Conservation (phyloP, 179 eudicot genomes). For the Patellifolia procumbens region DNA sequence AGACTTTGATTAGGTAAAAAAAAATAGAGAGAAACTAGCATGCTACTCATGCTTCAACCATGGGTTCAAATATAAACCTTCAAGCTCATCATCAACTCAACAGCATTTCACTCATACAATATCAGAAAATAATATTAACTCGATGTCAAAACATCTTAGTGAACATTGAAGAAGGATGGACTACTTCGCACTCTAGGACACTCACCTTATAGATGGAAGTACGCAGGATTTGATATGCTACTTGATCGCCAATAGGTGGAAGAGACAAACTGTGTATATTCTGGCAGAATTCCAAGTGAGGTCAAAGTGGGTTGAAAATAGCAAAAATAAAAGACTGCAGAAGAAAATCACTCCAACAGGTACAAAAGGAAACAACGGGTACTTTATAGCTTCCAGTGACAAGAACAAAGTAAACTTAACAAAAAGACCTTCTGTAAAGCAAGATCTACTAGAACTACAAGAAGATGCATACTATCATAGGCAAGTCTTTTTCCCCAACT, state of each 20-base stretch:
- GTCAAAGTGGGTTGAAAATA: background rate
- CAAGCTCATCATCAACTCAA: conserved; percentile 8
- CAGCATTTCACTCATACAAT: background rate
- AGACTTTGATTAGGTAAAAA: background rate
- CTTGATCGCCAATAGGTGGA: conserved; percentile 41
- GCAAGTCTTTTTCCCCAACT: background rate
- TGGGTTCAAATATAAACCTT: background rate
- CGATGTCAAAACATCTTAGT: background rate
- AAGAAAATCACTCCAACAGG: background rate
- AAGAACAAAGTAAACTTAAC: background rate
- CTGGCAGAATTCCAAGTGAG: conserved; percentile 41
- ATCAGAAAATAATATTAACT: background rate
- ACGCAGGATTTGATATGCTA: conserved; percentile 44
- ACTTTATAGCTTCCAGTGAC: background rate
- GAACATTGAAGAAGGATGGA: conserved; percentile 5
- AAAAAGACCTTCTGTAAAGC: no score
- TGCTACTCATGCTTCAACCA: background rate
- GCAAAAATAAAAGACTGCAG: background rate
- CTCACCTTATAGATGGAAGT: conserved; percentile 77
- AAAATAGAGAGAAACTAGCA: background rate
- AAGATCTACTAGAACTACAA: background rate
- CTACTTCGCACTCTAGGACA: background rate
- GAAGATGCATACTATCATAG: background rate
- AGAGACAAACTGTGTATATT: conserved; percentile 58
- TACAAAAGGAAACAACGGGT: background rate